Evolutionary conservation across 768 basidiomycete genomes (phyloP).

Genomic region (Tulasnella sp.): DNA sequence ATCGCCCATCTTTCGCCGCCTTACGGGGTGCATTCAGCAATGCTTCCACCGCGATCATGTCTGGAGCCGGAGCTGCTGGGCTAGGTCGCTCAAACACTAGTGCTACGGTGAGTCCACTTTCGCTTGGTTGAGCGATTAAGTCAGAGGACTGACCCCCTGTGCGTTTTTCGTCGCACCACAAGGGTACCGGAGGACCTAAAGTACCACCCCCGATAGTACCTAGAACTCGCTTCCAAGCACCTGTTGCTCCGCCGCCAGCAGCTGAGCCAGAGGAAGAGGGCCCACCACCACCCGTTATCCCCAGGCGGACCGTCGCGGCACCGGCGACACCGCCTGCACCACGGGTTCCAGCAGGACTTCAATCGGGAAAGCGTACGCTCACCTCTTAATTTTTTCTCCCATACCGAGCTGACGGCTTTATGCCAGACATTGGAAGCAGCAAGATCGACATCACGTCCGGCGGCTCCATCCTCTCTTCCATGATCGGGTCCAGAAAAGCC

Average conservation of each 20-base stretch:
- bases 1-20: conserved; percentile 1
- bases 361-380: conserved; percentile 4
- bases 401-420: background rate
- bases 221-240: background rate
- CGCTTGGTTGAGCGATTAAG: background rate
- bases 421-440: background rate
- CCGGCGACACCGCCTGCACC: background rate
- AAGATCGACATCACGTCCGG: background rate
- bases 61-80: background rate
- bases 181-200: background rate
- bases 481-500: background rate
- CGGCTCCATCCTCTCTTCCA: background rate
- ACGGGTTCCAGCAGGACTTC: background rate
- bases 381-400: background rate
- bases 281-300: background rate
- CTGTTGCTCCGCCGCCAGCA: background rate
- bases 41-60: background rate
- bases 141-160: background rate
- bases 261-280: background rate
- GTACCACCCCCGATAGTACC: background rate
- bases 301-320: background rate
- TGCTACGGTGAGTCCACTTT: background rate
- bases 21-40: conserved; percentile 1
- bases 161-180: background rate
- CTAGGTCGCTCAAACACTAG: background rate